A percentile compares a stretch with the other conserved stretches of the same genome.
phyloP scores from a whole-genome alignment of 768 basidiomycete species.

The Exidia glandulosa region DNA sequence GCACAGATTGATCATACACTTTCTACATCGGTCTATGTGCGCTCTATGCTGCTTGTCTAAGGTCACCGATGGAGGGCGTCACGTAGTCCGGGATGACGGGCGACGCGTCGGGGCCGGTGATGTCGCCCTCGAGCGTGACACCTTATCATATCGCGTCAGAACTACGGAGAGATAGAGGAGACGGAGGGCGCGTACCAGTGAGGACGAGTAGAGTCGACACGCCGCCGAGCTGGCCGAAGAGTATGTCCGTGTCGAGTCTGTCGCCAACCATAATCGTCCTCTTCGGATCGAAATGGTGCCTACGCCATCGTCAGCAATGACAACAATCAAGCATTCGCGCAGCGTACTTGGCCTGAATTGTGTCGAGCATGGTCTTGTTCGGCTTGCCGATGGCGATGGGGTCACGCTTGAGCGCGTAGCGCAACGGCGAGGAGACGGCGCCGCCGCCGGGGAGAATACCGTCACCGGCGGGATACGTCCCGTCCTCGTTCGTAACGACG shows the following conservation, averaged over 20 bases:
- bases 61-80: constrained; percentile 70
- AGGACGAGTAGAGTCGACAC: constrained; percentile 82
- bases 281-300: constrained; percentile 76
- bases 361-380: constrained; percentile 84
- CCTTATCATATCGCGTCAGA: constrained; percentile 33
- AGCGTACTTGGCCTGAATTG: constrained; percentile 66
- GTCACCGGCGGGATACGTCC: constrained; percentile 72
- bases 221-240: constrained; percentile 82
- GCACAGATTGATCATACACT: no score
- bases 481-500: constrained; percentile 86
- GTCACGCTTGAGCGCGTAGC: constrained; percentile 54
- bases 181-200: constrained; percentile 48
- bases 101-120: constrained; percentile 61
- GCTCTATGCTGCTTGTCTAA: constrained; percentile 28
- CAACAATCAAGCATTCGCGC: neutral
- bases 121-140: constrained; percentile 63
- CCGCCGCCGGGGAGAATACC: constrained; percentile 79
- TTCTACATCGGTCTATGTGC: neutral
- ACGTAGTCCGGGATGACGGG: constrained; percentile 72
- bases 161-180: neutral
- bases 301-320: constrained; percentile 17
- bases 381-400: constrained; percentile 87
- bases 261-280: constrained; percentile 94
- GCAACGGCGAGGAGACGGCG: constrained; percentile 70
- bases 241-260: constrained; percentile 88